phyloP scores from a whole-genome alignment of 2,329 filamentous ascomycete genomes.

The Bipolaris gigantea region DNA sequence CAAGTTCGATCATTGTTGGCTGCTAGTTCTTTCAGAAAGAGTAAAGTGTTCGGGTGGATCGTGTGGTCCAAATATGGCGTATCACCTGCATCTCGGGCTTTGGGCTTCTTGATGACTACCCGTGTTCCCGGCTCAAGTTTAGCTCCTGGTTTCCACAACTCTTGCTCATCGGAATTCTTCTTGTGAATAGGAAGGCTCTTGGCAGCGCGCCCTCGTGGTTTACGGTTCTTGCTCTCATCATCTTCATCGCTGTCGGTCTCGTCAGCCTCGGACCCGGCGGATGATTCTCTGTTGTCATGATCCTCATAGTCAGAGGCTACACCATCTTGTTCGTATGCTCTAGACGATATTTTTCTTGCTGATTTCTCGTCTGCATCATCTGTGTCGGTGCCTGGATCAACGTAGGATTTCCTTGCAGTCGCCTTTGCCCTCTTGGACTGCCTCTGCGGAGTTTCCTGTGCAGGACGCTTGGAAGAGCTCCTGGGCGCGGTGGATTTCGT shows the following conservation, averaged over 20 bases:
- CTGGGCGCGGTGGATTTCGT: constrained; percentile 19
- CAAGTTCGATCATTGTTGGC: constrained; percentile 65
- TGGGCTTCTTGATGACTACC: constrained; percentile 64
- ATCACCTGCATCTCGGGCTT: constrained; percentile 62
- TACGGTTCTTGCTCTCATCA: constrained; percentile 29
- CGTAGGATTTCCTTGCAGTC: constrained; percentile 39
- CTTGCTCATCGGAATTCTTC: constrained; percentile 46
- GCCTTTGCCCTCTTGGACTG: constrained; percentile 43
- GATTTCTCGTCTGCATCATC: constrained; percentile 21
- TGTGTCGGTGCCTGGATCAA: constrained; percentile 35
- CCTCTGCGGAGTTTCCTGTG: constrained; percentile 35
- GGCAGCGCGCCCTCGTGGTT: constrained; percentile 20
- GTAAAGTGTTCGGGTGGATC: constrained; percentile 65
- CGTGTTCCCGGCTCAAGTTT: constrained; percentile 62
- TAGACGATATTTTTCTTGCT: constrained; percentile 20
- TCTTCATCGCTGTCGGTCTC: constrained; percentile 37
- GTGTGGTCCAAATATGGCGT: constrained; percentile 59
- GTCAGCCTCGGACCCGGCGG: constrained; percentile 39
- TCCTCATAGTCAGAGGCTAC: constrained; percentile 49
- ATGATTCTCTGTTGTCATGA: constrained; percentile 35
- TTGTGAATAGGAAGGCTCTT: constrained; percentile 27
- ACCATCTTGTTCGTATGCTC: constrained; percentile 41
- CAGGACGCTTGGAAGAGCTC: constrained; percentile 42
- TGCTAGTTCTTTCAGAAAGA: constrained; percentile 62
- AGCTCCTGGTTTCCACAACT: constrained; percentile 60